Evolutionary conservation across 2,329 filamentous ascomycete genomes (phyloP), one percentile per base, ranked within the genome.

Genomic region (Alternaria consortialis): DNA sequence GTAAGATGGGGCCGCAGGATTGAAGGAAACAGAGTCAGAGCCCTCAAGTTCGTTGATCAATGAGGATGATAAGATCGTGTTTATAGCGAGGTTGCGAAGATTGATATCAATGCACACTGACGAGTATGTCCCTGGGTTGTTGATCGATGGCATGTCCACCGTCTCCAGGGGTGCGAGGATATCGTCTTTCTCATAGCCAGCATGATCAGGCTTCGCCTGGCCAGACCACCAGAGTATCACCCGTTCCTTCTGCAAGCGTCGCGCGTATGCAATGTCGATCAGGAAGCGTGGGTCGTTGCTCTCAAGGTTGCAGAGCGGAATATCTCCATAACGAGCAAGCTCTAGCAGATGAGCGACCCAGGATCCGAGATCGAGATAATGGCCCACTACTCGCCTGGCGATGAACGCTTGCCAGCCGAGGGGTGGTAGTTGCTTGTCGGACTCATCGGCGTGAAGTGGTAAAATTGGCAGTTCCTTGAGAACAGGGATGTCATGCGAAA

Each of bases 141-240:
- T 99, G 76, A 97, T 88, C 13, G 90, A 90, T 1, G 95, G 94
- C 93, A 98, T 97, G 60, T 92, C 89, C 13, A 97, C 91, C 11
- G 86, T 91, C 67, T 99, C 94, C 29, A 98, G 85, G 2, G 91
- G 87, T 0, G 91, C 91, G 0, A 91, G 81, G 23, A 97, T 87
- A 77, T 98, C 93, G 72, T 99, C 96, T 63, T 90, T 91, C 77
- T 99, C 95, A 76, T 97, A 93, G 0, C 95, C 95, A 46, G 93
- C 95, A 79, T 99, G 95, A 75, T 99, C 95, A 1, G 96, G 95
- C 53, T 91, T 88, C 0, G 94, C 88, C 7, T 90, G 90, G 9
- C 88, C 85, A 17, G 94, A 98, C 95, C 95, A 99, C 95, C 95
- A 99, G 7, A 99, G 83, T 6, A 99, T 91, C 1, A 99, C 92